phyloP scores from a whole-genome alignment of 1,139 yeast species.

The Sugiyamaella pinicola region DNA sequence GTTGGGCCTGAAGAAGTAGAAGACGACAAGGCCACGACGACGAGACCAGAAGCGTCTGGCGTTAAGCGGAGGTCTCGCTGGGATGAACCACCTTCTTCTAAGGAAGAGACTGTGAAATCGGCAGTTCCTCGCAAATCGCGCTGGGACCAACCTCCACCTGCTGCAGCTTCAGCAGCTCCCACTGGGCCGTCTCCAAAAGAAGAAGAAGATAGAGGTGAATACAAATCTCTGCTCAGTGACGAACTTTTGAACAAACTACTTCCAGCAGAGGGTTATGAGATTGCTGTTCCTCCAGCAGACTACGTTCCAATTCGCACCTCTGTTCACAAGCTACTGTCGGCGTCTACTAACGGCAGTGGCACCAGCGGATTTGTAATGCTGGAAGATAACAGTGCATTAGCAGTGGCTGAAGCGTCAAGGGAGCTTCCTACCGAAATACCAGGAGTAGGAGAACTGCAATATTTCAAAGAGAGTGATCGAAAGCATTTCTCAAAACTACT shows the following conservation, averaged over 20 bases:
- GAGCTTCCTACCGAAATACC: constrained; percentile 59
- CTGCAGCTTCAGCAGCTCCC: constrained; percentile 14
- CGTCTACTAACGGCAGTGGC: constrained; percentile 30
- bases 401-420: constrained; percentile 29
- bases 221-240: constrained; percentile 48
- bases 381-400: constrained; percentile 37
- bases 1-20: constrained; percentile 38
- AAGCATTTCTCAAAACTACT: constrained; percentile 70
- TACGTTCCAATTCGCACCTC: constrained; percentile 45
- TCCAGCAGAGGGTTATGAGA: constrained; percentile 55
- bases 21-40: not conserved
- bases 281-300: constrained; percentile 52
- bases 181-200: constrained; percentile 28
- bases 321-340: constrained; percentile 30
- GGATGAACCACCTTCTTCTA: not conserved
- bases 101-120: constrained; percentile 29
- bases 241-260: constrained; percentile 54
- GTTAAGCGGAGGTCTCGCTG: constrained; percentile 27
- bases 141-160: constrained; percentile 25
- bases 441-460: constrained; percentile 63
- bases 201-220: constrained; percentile 34
- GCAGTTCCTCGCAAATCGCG: constrained; percentile 21
- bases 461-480: constrained; percentile 70
- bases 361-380: constrained; percentile 39
- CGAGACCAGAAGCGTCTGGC: constrained; percentile 22